phyloP scores from a whole-genome alignment of 2,329 filamentous ascomycete genomes.

The Annulohypoxylon truncatum region DNA sequence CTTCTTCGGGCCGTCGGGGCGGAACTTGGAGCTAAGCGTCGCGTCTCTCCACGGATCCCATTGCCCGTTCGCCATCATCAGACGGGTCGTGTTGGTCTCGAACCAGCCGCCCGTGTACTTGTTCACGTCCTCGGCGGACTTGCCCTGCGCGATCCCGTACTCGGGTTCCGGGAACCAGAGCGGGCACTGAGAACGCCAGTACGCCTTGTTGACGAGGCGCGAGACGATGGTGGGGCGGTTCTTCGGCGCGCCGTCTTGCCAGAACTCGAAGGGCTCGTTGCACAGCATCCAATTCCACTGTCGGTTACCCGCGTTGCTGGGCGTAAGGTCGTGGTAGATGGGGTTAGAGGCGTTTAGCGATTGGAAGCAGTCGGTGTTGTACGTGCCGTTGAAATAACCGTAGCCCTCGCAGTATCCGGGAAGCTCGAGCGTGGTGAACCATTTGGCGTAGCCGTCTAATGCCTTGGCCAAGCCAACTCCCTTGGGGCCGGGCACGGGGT shows the following conservation, averaged over 20 bases:
- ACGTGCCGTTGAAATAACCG: slow-evolving; percentile 57
- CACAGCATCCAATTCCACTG: slow-evolving; percentile 69
- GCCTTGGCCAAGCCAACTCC: slow-evolving; percentile 65
- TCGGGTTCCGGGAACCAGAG: slow-evolving; percentile 58
- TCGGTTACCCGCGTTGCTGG: slow-evolving; percentile 58
- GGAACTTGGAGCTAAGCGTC: slow-evolving; percentile 53
- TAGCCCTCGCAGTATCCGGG: slow-evolving; percentile 59
- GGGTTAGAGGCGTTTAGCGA: slow-evolving; percentile 59
- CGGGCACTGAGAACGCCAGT: slow-evolving; percentile 59
- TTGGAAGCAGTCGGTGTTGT: slow-evolving; percentile 61
- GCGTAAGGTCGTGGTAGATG: slow-evolving; percentile 52
- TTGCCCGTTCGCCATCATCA: slow-evolving; percentile 56
- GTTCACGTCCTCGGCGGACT: slow-evolving; percentile 52
- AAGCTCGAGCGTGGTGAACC: slow-evolving; percentile 55
- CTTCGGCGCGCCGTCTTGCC: slow-evolving; percentile 59
- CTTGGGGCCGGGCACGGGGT: slow-evolving; percentile 58
- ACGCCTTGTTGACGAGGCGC: slow-evolving; percentile 51
- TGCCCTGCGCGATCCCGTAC: slow-evolving; percentile 51
- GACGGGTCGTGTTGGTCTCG: slow-evolving; percentile 54
- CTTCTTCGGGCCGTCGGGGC: slow-evolving; percentile 54
- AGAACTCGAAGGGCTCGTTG: slow-evolving; percentile 60
- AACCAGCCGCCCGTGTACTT: slow-evolving; percentile 56
- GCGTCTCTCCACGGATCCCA: slow-evolving; percentile 57
- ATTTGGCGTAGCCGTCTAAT: slow-evolving; percentile 63
- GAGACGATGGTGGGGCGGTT: slow-evolving; percentile 56